phyloP scores from a whole-genome alignment of 1,284 basidiomycete genomes.

The Porogramme epimiltina region DNA sequence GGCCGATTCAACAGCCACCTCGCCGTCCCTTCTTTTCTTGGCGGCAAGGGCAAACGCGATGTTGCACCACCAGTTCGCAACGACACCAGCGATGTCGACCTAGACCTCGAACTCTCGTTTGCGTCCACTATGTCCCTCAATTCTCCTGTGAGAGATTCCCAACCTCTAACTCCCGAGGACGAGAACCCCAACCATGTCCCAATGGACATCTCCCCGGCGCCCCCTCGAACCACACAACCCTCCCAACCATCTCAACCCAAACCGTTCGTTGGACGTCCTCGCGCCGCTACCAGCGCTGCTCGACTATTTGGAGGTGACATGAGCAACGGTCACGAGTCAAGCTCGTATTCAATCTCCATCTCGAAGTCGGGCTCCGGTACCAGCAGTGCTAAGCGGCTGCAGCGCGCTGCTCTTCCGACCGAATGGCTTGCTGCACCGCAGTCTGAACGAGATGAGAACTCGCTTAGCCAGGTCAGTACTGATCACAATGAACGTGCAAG shows the following conservation, averaged over 20 bases:
- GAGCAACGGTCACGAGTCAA: constrained; percentile 47
- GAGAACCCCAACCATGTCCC: constrained; percentile 48
- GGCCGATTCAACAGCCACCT: constrained; percentile 45
- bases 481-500: constrained; percentile 2
- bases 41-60: constrained; percentile 48
- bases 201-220: constrained; percentile 81
- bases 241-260: constrained; percentile 3
- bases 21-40: constrained; percentile 49
- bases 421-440: constrained; percentile 54
- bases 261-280: constrained; percentile 17
- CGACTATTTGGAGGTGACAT: constrained; percentile 73
- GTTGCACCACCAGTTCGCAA: constrained; percentile 35
- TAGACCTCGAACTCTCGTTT: constrained; percentile 75
- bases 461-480: constrained; percentile 35
- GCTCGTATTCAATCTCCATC: constrained; percentile 26
- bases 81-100: constrained; percentile 63
- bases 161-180: constrained; percentile 46
- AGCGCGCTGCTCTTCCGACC: constrained; percentile 59
- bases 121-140: constrained; percentile 78
- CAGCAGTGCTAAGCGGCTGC: constrained; percentile 50
- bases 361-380: constrained; percentile 42
- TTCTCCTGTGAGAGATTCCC: constrained; percentile 56
- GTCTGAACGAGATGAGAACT: constrained; percentile 26
- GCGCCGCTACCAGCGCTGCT: constrained; percentile 44
- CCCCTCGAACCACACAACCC: constrained; percentile 34